Evolutionary conservation across 768 basidiomycete genomes (phyloP).

Genomic region (Leccinum pellstonianum): DNA sequence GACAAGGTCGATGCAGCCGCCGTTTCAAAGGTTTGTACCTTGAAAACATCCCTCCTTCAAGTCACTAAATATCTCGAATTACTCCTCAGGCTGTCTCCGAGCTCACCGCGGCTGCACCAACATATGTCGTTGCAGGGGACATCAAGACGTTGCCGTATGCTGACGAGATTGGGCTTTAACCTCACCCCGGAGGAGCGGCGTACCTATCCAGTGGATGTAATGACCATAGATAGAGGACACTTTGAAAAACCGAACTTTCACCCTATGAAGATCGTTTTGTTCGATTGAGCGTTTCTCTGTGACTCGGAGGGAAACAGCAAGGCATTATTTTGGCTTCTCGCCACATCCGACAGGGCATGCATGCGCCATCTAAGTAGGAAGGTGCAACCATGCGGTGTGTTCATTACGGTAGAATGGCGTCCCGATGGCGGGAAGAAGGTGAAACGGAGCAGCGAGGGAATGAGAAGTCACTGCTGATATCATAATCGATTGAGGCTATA

Average conservation of each 20-base stretch:
- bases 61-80: background rate
- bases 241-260: conserved; percentile 4
- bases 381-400: background rate
- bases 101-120: conserved; percentile 76
- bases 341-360: background rate
- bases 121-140: conserved; percentile 86
- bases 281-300: background rate
- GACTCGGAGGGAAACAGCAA: background rate
- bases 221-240: conserved; percentile 17
- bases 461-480: background rate
- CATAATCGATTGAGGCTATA: background rate
- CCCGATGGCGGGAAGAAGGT: background rate
- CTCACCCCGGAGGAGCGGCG: conserved; percentile 5
- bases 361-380: no score
- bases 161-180: conserved; percentile 79
- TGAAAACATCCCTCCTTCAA: background rate
- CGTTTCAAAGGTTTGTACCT: conserved; percentile 61
- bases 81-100: conserved; percentile 49
- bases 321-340: background rate
- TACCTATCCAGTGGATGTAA: conserved; percentile 18
- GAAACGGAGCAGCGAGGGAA: background rate
- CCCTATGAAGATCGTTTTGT: background rate
- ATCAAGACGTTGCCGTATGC: conserved; percentile 72
- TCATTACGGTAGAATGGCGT: background rate
- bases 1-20: conserved; percentile 66